Evolutionary conservation across 352 stramenopile species (phyloP), one percentile per base, ranked within the genome.

Genomic region (Pythium utonaiense): DNA sequence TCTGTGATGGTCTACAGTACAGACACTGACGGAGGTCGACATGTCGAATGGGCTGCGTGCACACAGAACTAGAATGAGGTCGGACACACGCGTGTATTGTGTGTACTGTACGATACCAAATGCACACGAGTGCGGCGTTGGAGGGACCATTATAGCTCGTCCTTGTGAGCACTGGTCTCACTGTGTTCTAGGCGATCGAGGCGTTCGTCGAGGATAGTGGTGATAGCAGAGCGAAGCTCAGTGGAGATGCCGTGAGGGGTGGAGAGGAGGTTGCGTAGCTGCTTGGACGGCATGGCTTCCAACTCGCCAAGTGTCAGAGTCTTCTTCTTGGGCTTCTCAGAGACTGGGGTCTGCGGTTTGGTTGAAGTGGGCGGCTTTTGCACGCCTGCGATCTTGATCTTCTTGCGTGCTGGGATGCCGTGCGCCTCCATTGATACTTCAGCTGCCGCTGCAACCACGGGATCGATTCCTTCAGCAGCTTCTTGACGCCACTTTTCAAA

Each of bases 401-500:
- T 63, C 10, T 24, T 65, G 49, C 33, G 44, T 17, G 10, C 22
- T 1, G 52, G 38, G 21, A 49, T 64, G 22, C 57, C 42, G 36
- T 62, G 62, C 3, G 58, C 57, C 48, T 59, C 48, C 64, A 62
- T 60, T 9, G 49, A 28, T 2, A 34, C 41, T 40, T 62, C 64
- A 6, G 53, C 64, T 27, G 53, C 49, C 0, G 50, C 54, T n/a
- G 58, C 53, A 3, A 57, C 53, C 1, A 65, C 57, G 2, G 51
- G 40, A 27, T 69, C 62, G 13, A 60, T 57, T 3, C 45, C 49
- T 19, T 50, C n/a, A 19, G 60, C 8, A 4, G 62, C 62, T 8
- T 71, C 64, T 1, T 63, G 34, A 4, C 12, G 41, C 79, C 79
- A 91, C n/a, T 71, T 51, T 6, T 66, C 62, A 54, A 89, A 91